Evolutionary conservation across 345 rosid genomes (phyloP), one percentile per base, ranked within the genome.

Genomic region (Mangifera indica): DNA sequence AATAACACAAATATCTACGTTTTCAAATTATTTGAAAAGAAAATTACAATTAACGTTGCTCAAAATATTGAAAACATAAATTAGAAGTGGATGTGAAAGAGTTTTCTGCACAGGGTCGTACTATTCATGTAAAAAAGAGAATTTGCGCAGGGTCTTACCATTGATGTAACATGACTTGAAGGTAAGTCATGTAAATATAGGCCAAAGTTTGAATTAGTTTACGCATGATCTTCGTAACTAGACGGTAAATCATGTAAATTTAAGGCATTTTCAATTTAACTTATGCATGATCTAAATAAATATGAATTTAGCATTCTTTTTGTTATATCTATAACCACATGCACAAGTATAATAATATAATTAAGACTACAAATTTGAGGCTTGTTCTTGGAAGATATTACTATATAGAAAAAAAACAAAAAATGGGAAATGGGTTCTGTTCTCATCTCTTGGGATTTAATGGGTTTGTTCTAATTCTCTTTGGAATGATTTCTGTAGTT

Each of bases 181-280:
- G 88, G 79, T 79, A 77, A 72, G 68, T 78, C 88, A 85, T 79
- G 74, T 72, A 61, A 68, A 66, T 32, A 73, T 63, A 60, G 67
- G 68, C 78, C 52, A 20, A 32, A n/a, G 56, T 13, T 24, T 25
- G 40, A 44, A 67, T 18, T 46, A 52, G 14, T 15, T 37, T 37
- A 5, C 1, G 42, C 42, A 37, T 37, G 42, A 37, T 6, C 7
- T 37, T 37, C 5, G 7, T 37, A 9, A 37, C 2, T 3, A 29
- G 81, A 80, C 76, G 88, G 79, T 79, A 77, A 72, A 68, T 78
- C 88, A 85, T 79, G 74, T 29, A 29, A 29, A 29, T 29, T 29
- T 29, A 29, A 3, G 32, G 32, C 32, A 29, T 29, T 29, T 29
- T 29, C 32, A 29, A 29, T 1, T 3, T 29, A 29, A 3, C 32